Evolutionary conservation across 2,329 filamentous ascomycete species (phyloP), one percentile per base, ranked within the genome.

Genomic region (Teratosphaeriaceae sp.): DNA sequence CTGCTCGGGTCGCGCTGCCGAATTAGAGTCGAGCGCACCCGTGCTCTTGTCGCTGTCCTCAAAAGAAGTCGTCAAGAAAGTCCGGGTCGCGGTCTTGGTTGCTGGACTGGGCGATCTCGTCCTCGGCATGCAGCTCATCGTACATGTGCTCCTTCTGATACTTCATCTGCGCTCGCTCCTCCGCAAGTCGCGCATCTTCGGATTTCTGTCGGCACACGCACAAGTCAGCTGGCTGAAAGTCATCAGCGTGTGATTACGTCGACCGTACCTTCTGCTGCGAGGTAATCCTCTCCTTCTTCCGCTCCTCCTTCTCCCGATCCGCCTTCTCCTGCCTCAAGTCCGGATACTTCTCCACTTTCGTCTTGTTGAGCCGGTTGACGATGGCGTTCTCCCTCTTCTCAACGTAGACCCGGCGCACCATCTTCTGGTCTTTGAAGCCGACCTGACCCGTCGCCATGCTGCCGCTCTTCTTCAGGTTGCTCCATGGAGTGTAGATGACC

Each of bases 111-210:
- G 80, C 80, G 70, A 94, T 75, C 56, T 85, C 84, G 45, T 95
- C 86, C 42, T 94, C 88, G 3, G 78, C 80, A 65, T 95, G 88
- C 42, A 96, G 67, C 36, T 95, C 88, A 61, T 97, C 92, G 65
- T 98, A 98, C 2, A 89, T 90, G 67, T 98, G 90, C n/a, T 95
- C 88, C 68, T 92, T 92, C 66, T 94, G 87, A 75, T 82, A 94
- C 65, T 94, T 94, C 68, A 90, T 79, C 66, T 94, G 84, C 65
- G 87, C 85, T 51, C 87, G 77, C 70, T 96, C 87, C 65, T 88
- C 83, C 38, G 81, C 78, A 36, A 88, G 63, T 27, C 72, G 71
- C 0, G 78, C 79, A 57, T 92, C 86, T 63, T 89, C 84, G 62
- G 88, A 88, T 66, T 78, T 83, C 84, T 65, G 42, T n/a, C n/a